Evolutionary conservation across 2,329 filamentous ascomycete genomes (phyloP).

Genomic region (Botrytis squamosa): DNA sequence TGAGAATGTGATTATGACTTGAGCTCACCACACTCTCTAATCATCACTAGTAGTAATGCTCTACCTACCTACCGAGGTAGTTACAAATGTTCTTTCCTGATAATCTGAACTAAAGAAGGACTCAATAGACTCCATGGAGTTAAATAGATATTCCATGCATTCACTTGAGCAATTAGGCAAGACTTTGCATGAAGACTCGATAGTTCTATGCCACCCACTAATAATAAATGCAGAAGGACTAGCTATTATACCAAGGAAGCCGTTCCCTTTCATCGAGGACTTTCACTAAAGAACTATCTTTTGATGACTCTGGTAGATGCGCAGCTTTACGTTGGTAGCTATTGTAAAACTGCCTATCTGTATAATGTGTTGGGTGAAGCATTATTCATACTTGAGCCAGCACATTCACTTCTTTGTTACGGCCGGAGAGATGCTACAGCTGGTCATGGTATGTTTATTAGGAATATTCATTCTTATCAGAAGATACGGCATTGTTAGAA

Average conservation of each 20-base stretch:
- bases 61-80: background rate
- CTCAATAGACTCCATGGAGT: background rate
- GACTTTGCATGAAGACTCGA: background rate
- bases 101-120: background rate
- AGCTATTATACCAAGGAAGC: background rate
- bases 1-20: background rate
- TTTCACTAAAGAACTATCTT: background rate
- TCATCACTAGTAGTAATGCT: rapidly evolving
- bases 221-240: background rate
- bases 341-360: too few relatives aligned
- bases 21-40: background rate
- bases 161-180: background rate
- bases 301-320: background rate
- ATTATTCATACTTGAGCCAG: background rate
- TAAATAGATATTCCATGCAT: background rate
- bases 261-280: background rate
- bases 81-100: rapidly evolving
- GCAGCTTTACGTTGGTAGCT: background rate
- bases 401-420: background rate
- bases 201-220: background rate
- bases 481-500: background rate
- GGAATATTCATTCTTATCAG: background rate
- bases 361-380: background rate
- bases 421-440: background rate
- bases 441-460: background rate